Base-by-base conservation (phyloP, 1,139 yeast species). In the Tardiomyces depauwii region DNA sequence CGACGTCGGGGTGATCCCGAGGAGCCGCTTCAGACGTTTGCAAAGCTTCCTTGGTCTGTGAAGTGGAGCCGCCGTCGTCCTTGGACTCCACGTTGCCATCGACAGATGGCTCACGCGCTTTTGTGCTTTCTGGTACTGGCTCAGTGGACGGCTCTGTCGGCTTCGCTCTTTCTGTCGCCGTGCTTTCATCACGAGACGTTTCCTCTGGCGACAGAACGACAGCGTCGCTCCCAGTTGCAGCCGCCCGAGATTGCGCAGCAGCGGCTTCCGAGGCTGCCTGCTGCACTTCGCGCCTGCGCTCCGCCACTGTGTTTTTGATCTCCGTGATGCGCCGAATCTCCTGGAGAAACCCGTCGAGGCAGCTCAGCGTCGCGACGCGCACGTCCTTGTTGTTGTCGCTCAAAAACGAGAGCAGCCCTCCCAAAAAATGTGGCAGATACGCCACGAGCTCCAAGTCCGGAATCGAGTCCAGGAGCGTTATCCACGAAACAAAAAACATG, bases 401-500 rank as follows among this genome's bases (percentile, higher is more conserved):
- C 48, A 91, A 68, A 60, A 87, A 91, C 30, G 80, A 76, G 45
- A 91, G 71, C 47, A 93, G 69, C 0, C 96, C 96, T 45, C 89
- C 94, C 42, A 93, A 71, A 61, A 91, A 87, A 42, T 87, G 85
- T 0, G 98, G 96, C 44, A 93, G 69, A 59, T 84, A 91, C 0
- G 94, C 77, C 19, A 91, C 80, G 50, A 93, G 69, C 56, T 91
- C 96, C 50, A 91, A 70, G 44, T 91, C 93, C 0, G 99, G 98
- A 13, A 91, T 87, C 19, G 93, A 88, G 62, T 91, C 94, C 45
- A 93, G 71, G 21, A 93, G 74, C 49, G 88, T 85, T 44, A 93
- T 74, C 98, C 98, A 93, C 44, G 94, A 83, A 11, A 91, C 91
- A 50, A 93, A 68, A 57, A 91, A 91, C 67, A 88, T 83, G 54